phyloP scores from a whole-genome alignment of 495 filamentous ascomycete species.

The Clohesyomyces aquaticus region DNA sequence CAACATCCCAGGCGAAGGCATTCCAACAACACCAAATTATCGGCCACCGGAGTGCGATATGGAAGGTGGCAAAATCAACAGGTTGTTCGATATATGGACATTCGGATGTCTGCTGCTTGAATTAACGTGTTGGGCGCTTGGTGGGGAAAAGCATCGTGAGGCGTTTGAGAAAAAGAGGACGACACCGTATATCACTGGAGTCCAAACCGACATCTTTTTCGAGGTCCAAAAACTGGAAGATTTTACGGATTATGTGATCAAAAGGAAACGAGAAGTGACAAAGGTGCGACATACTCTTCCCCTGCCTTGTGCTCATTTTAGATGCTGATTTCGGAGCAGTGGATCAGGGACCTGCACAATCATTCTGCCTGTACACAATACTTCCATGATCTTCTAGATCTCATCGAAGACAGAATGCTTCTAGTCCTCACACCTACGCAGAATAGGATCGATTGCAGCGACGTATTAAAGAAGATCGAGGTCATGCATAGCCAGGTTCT shows the following conservation, averaged over 20 bases:
- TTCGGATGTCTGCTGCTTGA: slow-evolving; percentile 38
- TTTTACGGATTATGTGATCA: background rate
- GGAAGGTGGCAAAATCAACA: slow-evolving; percentile 16
- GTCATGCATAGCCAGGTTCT: background rate
- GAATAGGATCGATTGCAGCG: background rate
- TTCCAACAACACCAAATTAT: slow-evolving; percentile 7
- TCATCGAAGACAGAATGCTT: background rate
- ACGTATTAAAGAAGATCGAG: background rate
- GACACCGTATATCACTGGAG: background rate
- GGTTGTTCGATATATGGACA: slow-evolving; percentile 44
- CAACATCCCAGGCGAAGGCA: background rate
- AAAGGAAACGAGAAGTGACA: background rate
- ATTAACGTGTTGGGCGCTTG: background rate
- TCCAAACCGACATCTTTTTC: background rate
- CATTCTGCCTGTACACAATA: background rate
- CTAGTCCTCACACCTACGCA: background rate
- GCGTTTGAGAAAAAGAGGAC: background rate
- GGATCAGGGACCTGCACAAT: background rate
- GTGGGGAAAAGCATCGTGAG: background rate
- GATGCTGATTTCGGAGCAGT: too few relatives aligned
- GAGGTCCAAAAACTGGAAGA: background rate
- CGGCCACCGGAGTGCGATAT: slow-evolving; percentile 18
- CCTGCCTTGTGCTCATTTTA: too few relatives aligned
- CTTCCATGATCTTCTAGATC: background rate
- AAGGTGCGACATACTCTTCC: too few relatives aligned